phyloP scores from a whole-genome alignment of 2,329 filamentous ascomycete genomes.

The Epichloe sp. region DNA sequence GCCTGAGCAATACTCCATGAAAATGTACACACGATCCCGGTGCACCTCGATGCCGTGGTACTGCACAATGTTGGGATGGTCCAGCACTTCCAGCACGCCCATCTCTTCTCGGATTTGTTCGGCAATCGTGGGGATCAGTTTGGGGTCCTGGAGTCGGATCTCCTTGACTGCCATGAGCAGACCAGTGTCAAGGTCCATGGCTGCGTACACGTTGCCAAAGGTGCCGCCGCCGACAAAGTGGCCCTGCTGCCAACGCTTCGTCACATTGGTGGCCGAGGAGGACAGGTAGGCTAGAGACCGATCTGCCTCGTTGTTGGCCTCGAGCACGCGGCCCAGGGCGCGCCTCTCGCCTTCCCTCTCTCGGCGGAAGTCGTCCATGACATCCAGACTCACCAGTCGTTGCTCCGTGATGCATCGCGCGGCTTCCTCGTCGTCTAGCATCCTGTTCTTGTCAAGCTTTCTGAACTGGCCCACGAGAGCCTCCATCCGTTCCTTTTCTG shows the following conservation, averaged over 20 bases:
- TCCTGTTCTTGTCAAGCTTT: constrained; percentile 62
- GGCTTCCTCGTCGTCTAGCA: constrained; percentile 75
- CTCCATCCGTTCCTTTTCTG: constrained; percentile 80
- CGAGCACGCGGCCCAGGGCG: constrained; percentile 77
- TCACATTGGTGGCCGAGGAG: constrained; percentile 88
- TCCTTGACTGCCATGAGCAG: constrained; percentile 98
- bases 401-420: constrained; percentile 60
- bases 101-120: constrained; percentile 94
- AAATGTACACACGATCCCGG: constrained; percentile 98
- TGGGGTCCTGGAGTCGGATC: constrained; percentile 91
- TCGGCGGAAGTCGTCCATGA: constrained; percentile 66
- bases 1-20: constrained; percentile 98
- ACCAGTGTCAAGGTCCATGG: constrained; percentile 91
- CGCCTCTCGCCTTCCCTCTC: constrained; percentile 76
- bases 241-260: constrained; percentile 96
- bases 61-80: constrained; percentile 94
- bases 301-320: constrained; percentile 91
- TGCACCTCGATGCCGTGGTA: constrained; percentile 98
- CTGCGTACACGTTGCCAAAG: constrained; percentile 93
- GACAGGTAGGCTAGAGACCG: constrained; percentile 88
- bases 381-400: constrained; percentile 57
- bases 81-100: constrained; percentile 85
- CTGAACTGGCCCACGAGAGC: constrained; percentile 63
- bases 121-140: constrained; percentile 87
- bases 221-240: constrained; percentile 94